Evolutionary conservation across 768 basidiomycete genomes (phyloP).

Genomic region (Tylopilus sp.): DNA sequence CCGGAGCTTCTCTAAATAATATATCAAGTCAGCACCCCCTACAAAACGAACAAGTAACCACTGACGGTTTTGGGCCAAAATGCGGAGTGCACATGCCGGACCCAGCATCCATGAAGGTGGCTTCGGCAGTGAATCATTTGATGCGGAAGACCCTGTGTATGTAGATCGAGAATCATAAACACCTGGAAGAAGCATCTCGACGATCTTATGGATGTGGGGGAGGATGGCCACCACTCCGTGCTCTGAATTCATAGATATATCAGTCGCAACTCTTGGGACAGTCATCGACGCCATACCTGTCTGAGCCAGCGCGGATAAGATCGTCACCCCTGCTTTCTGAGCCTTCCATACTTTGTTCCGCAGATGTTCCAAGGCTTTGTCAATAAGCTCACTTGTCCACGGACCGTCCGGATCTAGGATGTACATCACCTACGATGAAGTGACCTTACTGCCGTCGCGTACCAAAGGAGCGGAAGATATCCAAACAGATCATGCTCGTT

Average conservation of each 20-base stretch:
- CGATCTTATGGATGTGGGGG: not conserved
- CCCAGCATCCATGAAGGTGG: conserved; percentile 23
- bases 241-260: not conserved
- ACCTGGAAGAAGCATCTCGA: not conserved
- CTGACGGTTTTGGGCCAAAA: conserved; percentile 15
- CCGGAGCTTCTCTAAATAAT: conserved; percentile 10
- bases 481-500: conserved; percentile 23
- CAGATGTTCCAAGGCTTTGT: conserved; percentile 6
- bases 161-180: not conserved
- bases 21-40: not conserved
- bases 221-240: not conserved
- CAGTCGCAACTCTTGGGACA: not conserved
- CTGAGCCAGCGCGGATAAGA: conserved; percentile 21
- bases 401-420: conserved; percentile 5
- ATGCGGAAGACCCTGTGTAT: not conserved
- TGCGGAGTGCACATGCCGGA: conserved; percentile 22
- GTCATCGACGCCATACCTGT: conserved; percentile 8
- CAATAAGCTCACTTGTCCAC: conserved; percentile 14
- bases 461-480: conserved; percentile 22
- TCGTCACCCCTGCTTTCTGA: conserved; percentile 23
- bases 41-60: not conserved
- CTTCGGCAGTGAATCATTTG: not conserved
- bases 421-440: not conserved
- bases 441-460: not conserved
- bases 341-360: conserved; percentile 5